Evolutionary conservation across 1,284 basidiomycete genomes (phyloP), one percentile per base, ranked within the genome.

Genomic region (Ceratobasidium sp.): DNA sequence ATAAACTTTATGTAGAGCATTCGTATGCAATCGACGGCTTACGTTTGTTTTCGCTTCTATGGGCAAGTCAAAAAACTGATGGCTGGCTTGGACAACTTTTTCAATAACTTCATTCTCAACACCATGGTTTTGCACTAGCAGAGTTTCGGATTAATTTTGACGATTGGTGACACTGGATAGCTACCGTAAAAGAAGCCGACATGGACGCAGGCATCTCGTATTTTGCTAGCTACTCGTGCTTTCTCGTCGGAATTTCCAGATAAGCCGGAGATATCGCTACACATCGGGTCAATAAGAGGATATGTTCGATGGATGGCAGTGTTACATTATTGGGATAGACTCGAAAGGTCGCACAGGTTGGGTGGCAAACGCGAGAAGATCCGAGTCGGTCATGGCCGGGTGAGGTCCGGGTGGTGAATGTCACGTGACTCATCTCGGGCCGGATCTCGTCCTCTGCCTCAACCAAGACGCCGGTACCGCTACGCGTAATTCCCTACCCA

Each of bases 131-230:
- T 89, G 90, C 26, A 94, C 92, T 93, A 82, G 20, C 15, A 18
- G 10, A 28, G n/a, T n/a, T n/a, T n/a, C n/a, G n/a, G n/a, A n/a
- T n/a, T n/a, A n/a, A n/a, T n/a, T n/a, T n/a, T n/a, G n/a, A n/a
- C n/a, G n/a, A n/a, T n/a, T 79, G 42, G 56, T 33, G 44, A 18
- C 44, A 7, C 4, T 20, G 20, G 12, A n/a, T 15, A 12, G 15
- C 7, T 80, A 94, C 93, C 89, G 83, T 95, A 95, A 85, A 95
- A 94, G 84, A 95, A 95, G 0, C 94, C 94, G 9, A 91, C 91
- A 68, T 91, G 89, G 75, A 94, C 89, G 82, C 92, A 94, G 0
- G 94, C 93, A 80, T 92, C 87, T 56, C 91, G 86, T 46, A 95
- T 88, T 78, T 89, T 84, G 20, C 87, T 84, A 0, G 91, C 93